Percentiles rank a stretch among this genome's conserved stretches.
These are phyloP conservation scores for Kalanchoe fedtschenkoi DNA, from an alignment of 164 flowering plant species.

Conservation along the genomic window DNA sequence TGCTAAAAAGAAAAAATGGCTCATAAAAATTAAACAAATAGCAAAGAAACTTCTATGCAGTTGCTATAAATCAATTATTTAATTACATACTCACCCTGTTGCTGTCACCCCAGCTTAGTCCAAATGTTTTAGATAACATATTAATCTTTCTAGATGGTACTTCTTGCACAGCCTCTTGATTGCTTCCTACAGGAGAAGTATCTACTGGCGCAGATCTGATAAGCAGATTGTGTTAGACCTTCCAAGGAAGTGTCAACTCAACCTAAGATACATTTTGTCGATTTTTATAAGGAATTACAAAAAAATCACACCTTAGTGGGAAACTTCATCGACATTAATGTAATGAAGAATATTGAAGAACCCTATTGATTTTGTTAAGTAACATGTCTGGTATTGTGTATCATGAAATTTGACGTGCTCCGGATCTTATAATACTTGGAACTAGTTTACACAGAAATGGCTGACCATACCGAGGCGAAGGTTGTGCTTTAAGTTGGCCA, in stretches of 20 bases:
- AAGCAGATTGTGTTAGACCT: constrained; percentile 7
- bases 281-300: too few relatives aligned
- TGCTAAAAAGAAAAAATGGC: too few relatives aligned
- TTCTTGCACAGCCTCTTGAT: constrained; percentile 52
- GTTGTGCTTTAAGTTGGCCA: constrained; percentile 69
- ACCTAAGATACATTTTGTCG: background rate
- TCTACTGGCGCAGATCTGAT: constrained; percentile 34
- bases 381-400: background rate
- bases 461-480: constrained; percentile 60
- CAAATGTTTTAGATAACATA: constrained; percentile 72
- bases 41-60: background rate
- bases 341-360: background rate
- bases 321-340: background rate
- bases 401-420: background rate
- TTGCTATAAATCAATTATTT: background rate
- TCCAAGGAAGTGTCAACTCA: background rate
- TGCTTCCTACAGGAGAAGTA: constrained; percentile 24
- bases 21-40: too few relatives aligned
- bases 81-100: constrained; percentile 44
- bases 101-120: constrained; percentile 79
- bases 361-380: background rate
- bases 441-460: background rate
- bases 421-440: background rate
- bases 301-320: too few relatives aligned
- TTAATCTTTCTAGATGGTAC: constrained; percentile 54